A percentile compares a stretch with the other conserved stretches of the same genome.
Conservation (phyloP, 2,329 filamentous ascomycete genomes). For the Exophiala phaeomuriformis region DNA sequence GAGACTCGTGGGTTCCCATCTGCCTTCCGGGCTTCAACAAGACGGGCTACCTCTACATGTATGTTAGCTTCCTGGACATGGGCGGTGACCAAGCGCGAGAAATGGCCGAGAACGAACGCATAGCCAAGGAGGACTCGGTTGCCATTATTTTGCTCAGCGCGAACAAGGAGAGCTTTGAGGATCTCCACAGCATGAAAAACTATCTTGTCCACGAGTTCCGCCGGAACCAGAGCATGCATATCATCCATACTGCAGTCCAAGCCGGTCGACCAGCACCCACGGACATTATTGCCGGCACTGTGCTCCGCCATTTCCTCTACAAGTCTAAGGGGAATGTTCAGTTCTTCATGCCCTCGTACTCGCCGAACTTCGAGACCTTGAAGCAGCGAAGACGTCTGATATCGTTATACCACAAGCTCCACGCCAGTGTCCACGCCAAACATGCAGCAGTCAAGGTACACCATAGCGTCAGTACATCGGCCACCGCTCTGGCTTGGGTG, state of each 20-base stretch:
- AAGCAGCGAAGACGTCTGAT: constrained; percentile 51
- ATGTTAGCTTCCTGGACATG: constrained; percentile 84
- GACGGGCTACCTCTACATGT: constrained; percentile 96
- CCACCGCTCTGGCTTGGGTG: constrained; percentile 79
- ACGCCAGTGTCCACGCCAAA: constrained; percentile 76
- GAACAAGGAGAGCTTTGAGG: constrained; percentile 88
- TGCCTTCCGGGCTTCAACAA: constrained; percentile 97
- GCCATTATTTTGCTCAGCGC: constrained; percentile 88
- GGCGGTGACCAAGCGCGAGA: constrained; percentile 42
- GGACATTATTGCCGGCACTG: constrained; percentile 71
- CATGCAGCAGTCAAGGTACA: constrained; percentile 80
- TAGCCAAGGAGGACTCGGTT: constrained; percentile 59
- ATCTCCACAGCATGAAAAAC: constrained; percentile 66
- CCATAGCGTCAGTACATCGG: constrained; percentile 62
- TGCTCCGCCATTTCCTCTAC: constrained; percentile 86
- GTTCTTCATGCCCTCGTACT: constrained; percentile 81
- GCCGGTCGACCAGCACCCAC: constrained; percentile 63
- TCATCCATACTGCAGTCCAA: constrained; percentile 65
- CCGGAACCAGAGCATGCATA: constrained; percentile 64
- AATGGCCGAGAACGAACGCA: constrained; percentile 35
- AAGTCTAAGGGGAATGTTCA: constrained; percentile 93
- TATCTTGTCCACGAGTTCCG: constrained; percentile 61
- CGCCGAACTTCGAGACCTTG: constrained; percentile 53
- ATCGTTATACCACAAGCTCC: constrained; percentile 75
- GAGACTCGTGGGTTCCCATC: constrained; percentile 95